Evolutionary conservation across 2,329 filamentous ascomycete genomes (phyloP), one percentile per base, ranked within the genome.

Genomic region (Colletotrichum zoysiae): DNA sequence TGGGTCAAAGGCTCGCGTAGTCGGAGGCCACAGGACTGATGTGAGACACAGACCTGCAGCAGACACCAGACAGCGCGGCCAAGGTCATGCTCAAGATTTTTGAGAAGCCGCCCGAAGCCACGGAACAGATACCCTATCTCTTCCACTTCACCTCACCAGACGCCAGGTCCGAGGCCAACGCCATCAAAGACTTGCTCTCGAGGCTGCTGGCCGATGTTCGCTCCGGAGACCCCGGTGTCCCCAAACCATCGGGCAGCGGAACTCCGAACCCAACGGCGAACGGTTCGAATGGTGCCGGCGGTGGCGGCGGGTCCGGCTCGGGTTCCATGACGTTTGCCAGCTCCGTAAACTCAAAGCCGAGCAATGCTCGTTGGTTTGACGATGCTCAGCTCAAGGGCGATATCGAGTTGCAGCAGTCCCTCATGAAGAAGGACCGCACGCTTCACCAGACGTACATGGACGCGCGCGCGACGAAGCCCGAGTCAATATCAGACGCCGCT

Each of bases 51-150:
- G 94, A 98, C 83, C 89, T 99, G 60, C 95, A 99, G 81, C 95
- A 98, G 81, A 98, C 96, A 0, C 95, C 96, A 16, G 94, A 94
- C 72, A 91, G 87, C n/a, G 91, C 90, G 46, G 86, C 94, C 23
- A 98, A 97, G 86, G 95, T 97, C 65, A 97, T 97, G 87, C 88
- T 98, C 71, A 97, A 96, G 81, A 92, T 99, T 67, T 93, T 98
- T 76, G 92, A 92, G 74, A 92, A 95, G 79, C 82, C 89, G 53
- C 82, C 89, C 42, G 84, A 85, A 58, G 85, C 85, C 35, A 81
- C 85, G 38, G 89, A 92, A 61, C 84, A 93, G 23, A 88, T 91
- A 57, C 89, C 91, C 66, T 94, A 97, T 79, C 89, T 95, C 60
- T 98, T 99, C 81, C 92, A 93, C 74, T 98, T 99, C 83, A 97